Evolutionary conservation across 2,329 filamentous ascomycete species (phyloP).

Genomic region (Arthrinium puccinioides): DNA sequence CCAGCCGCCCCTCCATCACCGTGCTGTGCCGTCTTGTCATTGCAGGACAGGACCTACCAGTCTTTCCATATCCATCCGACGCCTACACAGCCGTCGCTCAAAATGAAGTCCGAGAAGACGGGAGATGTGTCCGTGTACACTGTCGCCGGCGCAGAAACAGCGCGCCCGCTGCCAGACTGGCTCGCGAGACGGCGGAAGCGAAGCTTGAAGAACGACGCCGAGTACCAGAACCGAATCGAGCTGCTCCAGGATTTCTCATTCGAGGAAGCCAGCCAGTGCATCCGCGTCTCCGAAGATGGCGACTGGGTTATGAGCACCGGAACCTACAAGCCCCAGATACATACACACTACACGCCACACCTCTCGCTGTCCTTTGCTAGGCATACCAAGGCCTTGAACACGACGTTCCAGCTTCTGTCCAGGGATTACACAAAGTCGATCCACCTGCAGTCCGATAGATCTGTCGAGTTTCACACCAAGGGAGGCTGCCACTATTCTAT

Average conservation of each 20-base stretch:
- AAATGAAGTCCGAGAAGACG: slow-evolving; percentile 76
- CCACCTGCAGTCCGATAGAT: slow-evolving; percentile 86
- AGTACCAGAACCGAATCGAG: slow-evolving; percentile 91
- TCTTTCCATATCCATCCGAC: no score
- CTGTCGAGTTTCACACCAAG: slow-evolving; percentile 87
- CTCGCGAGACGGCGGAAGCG: slow-evolving; percentile 83
- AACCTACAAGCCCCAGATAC: slow-evolving; percentile 64
- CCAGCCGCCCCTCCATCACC: no score
- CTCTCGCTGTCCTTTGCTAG: slow-evolving; percentile 88
- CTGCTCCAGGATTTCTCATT: slow-evolving; percentile 97
- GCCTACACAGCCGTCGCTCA: no score
- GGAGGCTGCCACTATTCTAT: slow-evolving; percentile 81
- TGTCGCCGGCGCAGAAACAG: slow-evolving; percentile 82
- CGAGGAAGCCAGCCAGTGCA: slow-evolving; percentile 86
- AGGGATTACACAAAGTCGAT: slow-evolving; percentile 90
- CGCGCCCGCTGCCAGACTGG: slow-evolving; percentile 89
- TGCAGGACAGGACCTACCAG: no score
- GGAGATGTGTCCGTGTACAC: slow-evolving; percentile 88
- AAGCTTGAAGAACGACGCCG: slow-evolving; percentile 84
- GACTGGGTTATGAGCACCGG: slow-evolving; percentile 76
- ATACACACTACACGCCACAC: slow-evolving; percentile 91
- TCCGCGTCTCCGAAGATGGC: slow-evolving; percentile 88
- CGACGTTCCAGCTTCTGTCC: slow-evolving; percentile 82
- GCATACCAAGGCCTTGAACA: slow-evolving; percentile 86
- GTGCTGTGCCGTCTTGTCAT: no score